Conservation (phyloP, 192 early-diverging fungal species). For the Coemansia sp. region DNA sequence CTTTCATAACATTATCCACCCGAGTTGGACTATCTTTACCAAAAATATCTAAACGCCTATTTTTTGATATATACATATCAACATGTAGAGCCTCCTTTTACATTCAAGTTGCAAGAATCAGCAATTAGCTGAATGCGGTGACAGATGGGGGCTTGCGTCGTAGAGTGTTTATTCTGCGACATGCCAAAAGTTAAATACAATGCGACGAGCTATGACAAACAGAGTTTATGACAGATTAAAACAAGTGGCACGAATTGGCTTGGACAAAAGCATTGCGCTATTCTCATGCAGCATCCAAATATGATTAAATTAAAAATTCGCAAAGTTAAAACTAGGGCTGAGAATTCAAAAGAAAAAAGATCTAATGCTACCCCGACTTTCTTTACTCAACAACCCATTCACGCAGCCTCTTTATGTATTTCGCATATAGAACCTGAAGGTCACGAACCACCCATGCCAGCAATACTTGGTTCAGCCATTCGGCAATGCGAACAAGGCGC, state of each 20-base stretch:
- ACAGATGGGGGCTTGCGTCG: neutral
- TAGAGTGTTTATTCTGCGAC: neutral
- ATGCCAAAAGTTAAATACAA: neutral
- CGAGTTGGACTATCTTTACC: neutral
- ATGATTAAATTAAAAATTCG: too few relatives aligned
- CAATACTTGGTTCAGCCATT: slow-evolving; percentile 54
- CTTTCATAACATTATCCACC: neutral
- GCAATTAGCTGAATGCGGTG: neutral
- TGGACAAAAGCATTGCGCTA: too few relatives aligned
- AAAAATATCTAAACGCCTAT: neutral
- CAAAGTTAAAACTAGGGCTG: too few relatives aligned
- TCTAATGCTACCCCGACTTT: too few relatives aligned
- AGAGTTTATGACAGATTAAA: too few relatives aligned
- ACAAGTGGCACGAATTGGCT: too few relatives aligned
- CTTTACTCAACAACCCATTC: slow-evolving; percentile 54
- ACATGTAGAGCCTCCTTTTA: neutral
- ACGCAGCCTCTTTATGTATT: slow-evolving; percentile 56
- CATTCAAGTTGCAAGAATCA: neutral
- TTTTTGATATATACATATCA: neutral
- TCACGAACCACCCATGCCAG: slow-evolving; percentile 55
- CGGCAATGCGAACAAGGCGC: slow-evolving; percentile 44
- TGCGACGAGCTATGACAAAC: neutral
- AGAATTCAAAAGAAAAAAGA: too few relatives aligned
- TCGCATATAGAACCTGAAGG: slow-evolving; percentile 52
- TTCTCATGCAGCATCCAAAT: too few relatives aligned